Evolutionary conservation across 805 yeast genomes (phyloP), one percentile per base, ranked within the genome.

Genomic region (Maudiozyma bulderi): DNA sequence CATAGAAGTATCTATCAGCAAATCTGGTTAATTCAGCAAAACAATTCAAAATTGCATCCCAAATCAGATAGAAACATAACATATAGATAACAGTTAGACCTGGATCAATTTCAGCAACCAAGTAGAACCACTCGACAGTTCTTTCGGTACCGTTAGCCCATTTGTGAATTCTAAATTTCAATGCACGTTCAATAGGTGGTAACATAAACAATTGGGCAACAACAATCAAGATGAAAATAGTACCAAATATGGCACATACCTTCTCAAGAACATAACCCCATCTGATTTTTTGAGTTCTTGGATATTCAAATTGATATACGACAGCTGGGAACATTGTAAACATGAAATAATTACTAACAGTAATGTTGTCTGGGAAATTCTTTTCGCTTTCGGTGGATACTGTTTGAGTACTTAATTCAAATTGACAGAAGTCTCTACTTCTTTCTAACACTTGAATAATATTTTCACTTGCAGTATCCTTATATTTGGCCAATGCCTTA

Each of bases 31-130:
- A 70, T 64, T 93, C 99, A 0, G 96, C 98, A 57, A 95, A 77
- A 28, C 85, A 84, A 61, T 90, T 91, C 57, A 90, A 71, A 46
- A 91, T 91, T 6, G 91, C 83, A 59, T 93, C 98, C 99, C 99
- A 95, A 53, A 95, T 93, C 52, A 93, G 71, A 63, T 86, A 90
- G 68, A 90, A 93, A 0, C 79, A 82, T 50, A 93, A 69, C 47
- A 93, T 58, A 63, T 89, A 91, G 65, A 84, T 77, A 47, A 82
- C 64, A 37, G 87, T 69, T 63, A 93, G 87, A 20, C 90, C 84
- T 15, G 95, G 95, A 35, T 87, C 78, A 58, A 88, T 70, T 58
- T 88, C 95, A 0, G 80, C 50, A 0, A 91, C 74, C 15, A 77
- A 57, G n/a, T 58, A 54, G 13, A 54, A 50, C 65, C 66, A 62